Percentiles rank a stretch among this genome's conserved stretches.
Conservation (phyloP, 805 yeast species). For the Metschnikowia sp. region DNA sequence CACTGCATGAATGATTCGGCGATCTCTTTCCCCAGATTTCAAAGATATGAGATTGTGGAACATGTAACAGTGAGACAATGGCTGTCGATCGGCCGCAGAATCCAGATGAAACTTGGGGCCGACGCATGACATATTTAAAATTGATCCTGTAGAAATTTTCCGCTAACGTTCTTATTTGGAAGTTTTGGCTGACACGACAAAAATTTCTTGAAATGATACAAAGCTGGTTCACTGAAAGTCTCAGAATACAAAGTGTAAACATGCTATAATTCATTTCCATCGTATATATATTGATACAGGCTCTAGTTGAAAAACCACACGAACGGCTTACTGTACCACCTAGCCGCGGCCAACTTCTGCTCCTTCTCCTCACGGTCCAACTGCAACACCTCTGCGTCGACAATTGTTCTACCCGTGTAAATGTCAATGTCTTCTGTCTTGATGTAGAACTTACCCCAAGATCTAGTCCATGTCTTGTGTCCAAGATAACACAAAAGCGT, state of each 20-base stretch:
- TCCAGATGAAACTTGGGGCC: no score
- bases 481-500: constrained; percentile 21
- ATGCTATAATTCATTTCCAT: constrained; percentile 1
- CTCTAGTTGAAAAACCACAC: constrained; percentile 19
- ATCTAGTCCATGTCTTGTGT: constrained; percentile 22
- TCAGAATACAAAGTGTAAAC: not conserved
- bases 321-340: constrained; percentile 14
- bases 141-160: no score
- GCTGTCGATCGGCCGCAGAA: no score
- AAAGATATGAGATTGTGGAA: no score
- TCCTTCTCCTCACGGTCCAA: constrained; percentile 23
- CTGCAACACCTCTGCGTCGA: constrained; percentile 23
- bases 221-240: no score
- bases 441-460: constrained; percentile 22
- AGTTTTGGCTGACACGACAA: no score
- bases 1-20: no score
- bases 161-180: no score
- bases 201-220: no score
- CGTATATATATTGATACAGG: not conserved
- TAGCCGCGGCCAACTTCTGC: constrained; percentile 15
- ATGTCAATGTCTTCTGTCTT: constrained; percentile 22
- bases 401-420: constrained; percentile 19
- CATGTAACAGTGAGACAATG: no score
- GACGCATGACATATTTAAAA: no score
- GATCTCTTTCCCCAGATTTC: no score